phyloP scores from a whole-genome alignment of 2,329 filamentous ascomycete genomes.

The Fusarium chaquense region DNA sequence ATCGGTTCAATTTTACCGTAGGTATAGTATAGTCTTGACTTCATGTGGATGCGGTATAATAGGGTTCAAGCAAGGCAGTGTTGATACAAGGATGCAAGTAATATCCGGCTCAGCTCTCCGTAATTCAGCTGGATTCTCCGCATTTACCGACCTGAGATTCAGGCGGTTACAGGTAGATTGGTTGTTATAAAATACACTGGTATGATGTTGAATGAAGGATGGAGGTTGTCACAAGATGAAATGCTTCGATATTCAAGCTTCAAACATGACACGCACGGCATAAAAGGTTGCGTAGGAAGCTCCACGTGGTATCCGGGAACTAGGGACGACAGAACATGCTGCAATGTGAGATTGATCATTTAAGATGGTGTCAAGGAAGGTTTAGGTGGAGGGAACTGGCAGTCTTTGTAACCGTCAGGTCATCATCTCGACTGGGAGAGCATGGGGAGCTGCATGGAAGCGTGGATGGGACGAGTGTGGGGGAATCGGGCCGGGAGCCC shows the following conservation, averaged over 20 bases:
- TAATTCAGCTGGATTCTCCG: conserved; percentile 30
- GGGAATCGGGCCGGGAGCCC: conserved; percentile 47
- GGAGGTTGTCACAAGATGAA: conserved; percentile 10
- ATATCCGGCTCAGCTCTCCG: conserved; percentile 27
- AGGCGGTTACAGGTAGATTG: conserved; percentile 20
- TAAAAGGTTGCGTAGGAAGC: conserved; percentile 4
- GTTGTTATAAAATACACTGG: conserved; percentile 18
- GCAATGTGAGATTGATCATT: conserved; percentile 2
- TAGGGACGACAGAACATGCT: conserved; percentile 28
- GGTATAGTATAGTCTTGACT: not conserved
- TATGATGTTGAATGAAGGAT: conserved; percentile 12
- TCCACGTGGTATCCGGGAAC: conserved; percentile 41
- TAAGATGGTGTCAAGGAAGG: conserved; percentile 16
- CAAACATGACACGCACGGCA: not conserved
- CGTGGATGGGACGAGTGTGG: conserved; percentile 41
- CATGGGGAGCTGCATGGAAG: conserved; percentile 31
- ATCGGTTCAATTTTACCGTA: not conserved
- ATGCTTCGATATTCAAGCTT: conserved; percentile 6
- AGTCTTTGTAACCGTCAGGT: conserved; percentile 22
- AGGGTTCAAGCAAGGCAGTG: not conserved
- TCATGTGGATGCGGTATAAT: not conserved
- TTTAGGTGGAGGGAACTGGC: conserved; percentile 8
- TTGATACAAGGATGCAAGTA: conserved; percentile 5
- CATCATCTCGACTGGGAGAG: conserved; percentile 4
- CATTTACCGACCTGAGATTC: conserved; percentile 30